Evolutionary conservation across 768 basidiomycete species (phyloP), one percentile per base, ranked within the genome.

Genomic region (Mycena albidolilacea): DNA sequence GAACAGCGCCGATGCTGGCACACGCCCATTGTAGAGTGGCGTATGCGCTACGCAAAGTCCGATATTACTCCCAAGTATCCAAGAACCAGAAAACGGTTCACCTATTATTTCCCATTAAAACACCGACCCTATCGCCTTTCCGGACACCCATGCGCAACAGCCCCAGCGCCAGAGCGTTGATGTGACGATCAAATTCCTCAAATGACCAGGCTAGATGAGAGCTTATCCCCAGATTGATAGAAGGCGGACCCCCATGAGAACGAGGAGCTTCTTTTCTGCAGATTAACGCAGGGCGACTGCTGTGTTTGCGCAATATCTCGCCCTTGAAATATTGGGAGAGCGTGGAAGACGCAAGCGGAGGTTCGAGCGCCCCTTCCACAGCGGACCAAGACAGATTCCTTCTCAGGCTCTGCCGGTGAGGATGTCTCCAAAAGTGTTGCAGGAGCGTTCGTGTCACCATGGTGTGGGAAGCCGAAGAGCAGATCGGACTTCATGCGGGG

Each of bases 81-180:
- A 14, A 58, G 1, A 21, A 44, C 15, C 21, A 58, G 1, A 21
- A 44, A 50, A 35, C 37, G 4, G 64, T 74, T 44, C 74, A 93
- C 95, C 95, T 96, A 71, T 89, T 93, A 72, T 95, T 96, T 6
- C 94, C 95, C 94, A 96, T 94, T 48, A 95, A 81, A 8, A 95
- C 92, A 0, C 88, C 95, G 23, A 96, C 90, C 9, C 95, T 85
- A 75, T 95, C 93, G 0, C 95, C 95, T 78, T 89, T 92, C 79
- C 84, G 82, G 5, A 96, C 90, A 17, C 94, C 94, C 83, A 95
- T 82, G 1, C 81, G 81, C 15, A 95, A 70, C 21, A 96, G 84
- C 0, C 95, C 95, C 60, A 93, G 84, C 1, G 95, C 90, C 7
- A 94, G 85, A 5, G 93, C 91, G 54, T 86, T 82, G 52, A 93